phyloP scores from a whole-genome alignment of 2,329 filamentous ascomycete species.

The Gnomoniopsis sp. region DNA sequence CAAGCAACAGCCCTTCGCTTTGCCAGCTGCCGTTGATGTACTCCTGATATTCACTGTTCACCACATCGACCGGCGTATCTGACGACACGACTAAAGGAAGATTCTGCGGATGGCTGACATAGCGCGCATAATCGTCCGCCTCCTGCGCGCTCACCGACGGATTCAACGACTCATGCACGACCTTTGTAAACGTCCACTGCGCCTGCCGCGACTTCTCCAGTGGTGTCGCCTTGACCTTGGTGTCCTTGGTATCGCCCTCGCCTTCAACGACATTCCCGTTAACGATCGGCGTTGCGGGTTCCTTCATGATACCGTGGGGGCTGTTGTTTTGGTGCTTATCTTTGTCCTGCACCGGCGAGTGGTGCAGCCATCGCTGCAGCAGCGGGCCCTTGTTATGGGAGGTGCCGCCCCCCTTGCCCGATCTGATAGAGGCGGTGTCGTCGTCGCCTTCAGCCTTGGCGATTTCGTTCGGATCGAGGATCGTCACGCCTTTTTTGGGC shows the following conservation, averaged over 20 bases:
- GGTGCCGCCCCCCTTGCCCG: slow-evolving; percentile 30
- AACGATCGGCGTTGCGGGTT: slow-evolving; percentile 25
- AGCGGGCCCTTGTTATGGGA: slow-evolving; percentile 46
- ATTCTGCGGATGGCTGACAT: slow-evolving; percentile 84
- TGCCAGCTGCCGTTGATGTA: slow-evolving; percentile 71
- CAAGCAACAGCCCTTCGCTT: slow-evolving; percentile 52
- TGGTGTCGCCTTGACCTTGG: slow-evolving; percentile 52
- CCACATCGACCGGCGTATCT: slow-evolving; percentile 53
- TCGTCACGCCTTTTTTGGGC: slow-evolving; percentile 65
- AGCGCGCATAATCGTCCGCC: slow-evolving; percentile 81
- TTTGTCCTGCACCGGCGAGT: slow-evolving; percentile 33
- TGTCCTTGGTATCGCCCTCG: slow-evolving; percentile 17
- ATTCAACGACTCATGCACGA: slow-evolving; percentile 81
- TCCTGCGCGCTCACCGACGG: slow-evolving; percentile 76
- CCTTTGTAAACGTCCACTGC: slow-evolving; percentile 84
- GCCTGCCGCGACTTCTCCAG: slow-evolving; percentile 77
- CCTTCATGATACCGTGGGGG: slow-evolving; percentile 57
- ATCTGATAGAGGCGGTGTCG: slow-evolving; percentile 35
- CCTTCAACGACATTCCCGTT: slow-evolving; percentile 20
- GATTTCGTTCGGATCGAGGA: slow-evolving; percentile 56
- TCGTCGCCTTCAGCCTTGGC: slow-evolving; percentile 34
- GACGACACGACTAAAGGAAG: slow-evolving; percentile 77
- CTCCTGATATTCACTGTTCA: slow-evolving; percentile 70
- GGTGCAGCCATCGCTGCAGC: slow-evolving; percentile 61
- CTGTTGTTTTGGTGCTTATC: slow-evolving; percentile 9